Percentiles rank a stretch among this genome's conserved stretches.
These are phyloP conservation scores for Misopates orontium DNA, from an alignment of 257 asterid genomes.

Conservation along the genomic window DNA sequence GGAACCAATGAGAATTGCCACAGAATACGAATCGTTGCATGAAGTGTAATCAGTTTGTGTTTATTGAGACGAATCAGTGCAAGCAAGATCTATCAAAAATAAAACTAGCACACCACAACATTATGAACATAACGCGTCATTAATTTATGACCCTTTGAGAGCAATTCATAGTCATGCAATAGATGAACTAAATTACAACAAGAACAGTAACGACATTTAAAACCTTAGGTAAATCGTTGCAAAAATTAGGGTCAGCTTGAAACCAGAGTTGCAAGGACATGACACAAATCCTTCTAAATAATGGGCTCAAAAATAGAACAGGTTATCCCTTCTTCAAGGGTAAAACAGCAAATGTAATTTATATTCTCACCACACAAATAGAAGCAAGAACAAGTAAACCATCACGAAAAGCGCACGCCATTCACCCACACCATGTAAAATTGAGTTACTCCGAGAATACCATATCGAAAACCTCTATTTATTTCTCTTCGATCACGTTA, in stretches of 20 bases:
- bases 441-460: neutral
- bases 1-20: too few species aligned
- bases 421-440: neutral
- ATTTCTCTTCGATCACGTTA: conserved; percentile 29
- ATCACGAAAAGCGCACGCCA: conserved; percentile 11
- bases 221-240: conserved; percentile 21
- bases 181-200: conserved; percentile 10
- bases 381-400: conserved; percentile 21
- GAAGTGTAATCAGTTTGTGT: too few species aligned
- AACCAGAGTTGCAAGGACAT: conserved; percentile 19
- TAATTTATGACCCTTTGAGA: conserved; percentile 15
- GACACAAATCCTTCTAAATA: conserved; percentile 24
- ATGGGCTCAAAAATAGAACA: conserved; percentile 19
- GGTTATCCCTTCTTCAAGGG: neutral
- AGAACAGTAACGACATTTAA: neutral
- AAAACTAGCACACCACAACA: neutral
- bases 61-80: too few species aligned
- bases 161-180: conserved; percentile 20
- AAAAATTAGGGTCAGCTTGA: conserved; percentile 36
- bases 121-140: neutral
- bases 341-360: neutral
- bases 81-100: too few species aligned
- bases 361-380: conserved; percentile 8
- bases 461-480: conserved; percentile 15
- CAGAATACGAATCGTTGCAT: too few species aligned